phyloP scores from a whole-genome alignment of 2,329 filamentous ascomycete species.

The Geosmithia flava region DNA sequence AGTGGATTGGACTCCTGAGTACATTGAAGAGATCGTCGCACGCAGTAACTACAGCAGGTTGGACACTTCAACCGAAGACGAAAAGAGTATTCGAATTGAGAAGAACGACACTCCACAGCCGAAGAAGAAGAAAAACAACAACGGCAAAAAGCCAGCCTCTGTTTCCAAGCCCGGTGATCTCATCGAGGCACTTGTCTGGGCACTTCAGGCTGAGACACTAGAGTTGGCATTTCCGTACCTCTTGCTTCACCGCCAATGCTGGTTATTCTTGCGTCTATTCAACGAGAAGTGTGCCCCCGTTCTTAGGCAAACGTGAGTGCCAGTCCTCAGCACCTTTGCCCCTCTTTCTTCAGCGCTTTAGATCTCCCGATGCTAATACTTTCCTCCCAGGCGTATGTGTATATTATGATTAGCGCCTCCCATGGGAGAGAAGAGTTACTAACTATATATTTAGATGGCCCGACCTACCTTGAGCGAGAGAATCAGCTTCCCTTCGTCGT shows the following conservation, averaged over 20 bases:
- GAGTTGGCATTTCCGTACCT: constrained; percentile 27
- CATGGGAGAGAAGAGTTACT: not conserved
- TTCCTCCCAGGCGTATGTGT: not conserved
- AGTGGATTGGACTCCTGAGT: not conserved
- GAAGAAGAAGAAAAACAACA: not conserved
- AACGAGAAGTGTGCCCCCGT: constrained; percentile 8
- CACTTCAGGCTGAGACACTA: constrained; percentile 21
- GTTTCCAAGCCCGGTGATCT: constrained; percentile 12
- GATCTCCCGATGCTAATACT: not conserved
- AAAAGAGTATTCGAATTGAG: not conserved
- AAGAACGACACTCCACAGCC: not conserved
- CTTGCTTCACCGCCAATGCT: constrained; percentile 24
- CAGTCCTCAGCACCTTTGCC: not conserved
- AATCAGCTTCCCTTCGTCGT: constrained; percentile 25
- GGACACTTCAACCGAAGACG: not conserved
- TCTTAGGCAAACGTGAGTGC: not conserved
- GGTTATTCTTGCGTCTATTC: constrained; percentile 20
- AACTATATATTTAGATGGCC: constrained; percentile 15
- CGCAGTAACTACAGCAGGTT: not conserved
- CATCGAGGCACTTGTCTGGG: constrained; percentile 14
- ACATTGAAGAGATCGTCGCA: not conserved
- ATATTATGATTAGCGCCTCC: not conserved
- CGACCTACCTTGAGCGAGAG: constrained; percentile 22
- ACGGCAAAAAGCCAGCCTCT: not conserved
- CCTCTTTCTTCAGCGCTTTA: not conserved